phyloP scores from a whole-genome alignment of 2,329 filamentous ascomycete genomes.

The Orbilia javanica region DNA sequence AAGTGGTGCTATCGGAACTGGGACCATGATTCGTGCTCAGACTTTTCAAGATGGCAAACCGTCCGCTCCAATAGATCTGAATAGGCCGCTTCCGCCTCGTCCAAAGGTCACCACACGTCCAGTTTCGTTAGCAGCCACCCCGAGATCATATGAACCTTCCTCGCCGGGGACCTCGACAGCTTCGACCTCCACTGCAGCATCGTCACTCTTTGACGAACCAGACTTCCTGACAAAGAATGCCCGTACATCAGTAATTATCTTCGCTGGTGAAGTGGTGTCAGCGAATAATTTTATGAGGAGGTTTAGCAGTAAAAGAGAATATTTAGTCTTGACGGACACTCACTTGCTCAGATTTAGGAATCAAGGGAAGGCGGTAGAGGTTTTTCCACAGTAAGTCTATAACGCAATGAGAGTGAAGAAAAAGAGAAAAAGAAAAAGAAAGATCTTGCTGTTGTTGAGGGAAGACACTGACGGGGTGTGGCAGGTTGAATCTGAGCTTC shows the following conservation, averaged over 20 bases:
- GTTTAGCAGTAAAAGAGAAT: slow-evolving; percentile 72
- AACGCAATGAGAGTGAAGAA: neutral
- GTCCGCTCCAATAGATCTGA: slow-evolving; percentile 48
- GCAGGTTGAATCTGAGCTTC: slow-evolving; percentile 49
- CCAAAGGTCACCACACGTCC: slow-evolving; percentile 53
- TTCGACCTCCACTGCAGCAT: slow-evolving; percentile 54
- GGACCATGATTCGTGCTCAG: slow-evolving; percentile 47
- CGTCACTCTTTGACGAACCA: slow-evolving; percentile 47
- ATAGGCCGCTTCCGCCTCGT: slow-evolving; percentile 44
- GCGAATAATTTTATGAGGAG: slow-evolving; percentile 78
- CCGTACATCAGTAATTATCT: slow-evolving; percentile 43
- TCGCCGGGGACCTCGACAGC: slow-evolving; percentile 55
- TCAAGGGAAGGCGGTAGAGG: slow-evolving; percentile 75
- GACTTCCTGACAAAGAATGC: slow-evolving; percentile 37
- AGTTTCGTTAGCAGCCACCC: slow-evolving; percentile 45
- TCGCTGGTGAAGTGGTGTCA: slow-evolving; percentile 77
- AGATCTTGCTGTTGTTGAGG: slow-evolving; percentile 17
- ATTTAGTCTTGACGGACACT: slow-evolving; percentile 77
- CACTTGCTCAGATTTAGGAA: slow-evolving; percentile 78
- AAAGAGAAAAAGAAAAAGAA: neutral
- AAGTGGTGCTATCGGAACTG: slow-evolving; percentile 45
- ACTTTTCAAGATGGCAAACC: slow-evolving; percentile 41
- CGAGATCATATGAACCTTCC: slow-evolving; percentile 54
- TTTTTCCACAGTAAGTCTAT: slow-evolving; percentile 67
- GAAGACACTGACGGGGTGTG: slow-evolving; percentile 10